A percentile compares a stretch with the other conserved stretches of the same genome.
Conservation (phyloP, 2,329 filamentous ascomycete species). For the Apiospora koreana region DNA sequence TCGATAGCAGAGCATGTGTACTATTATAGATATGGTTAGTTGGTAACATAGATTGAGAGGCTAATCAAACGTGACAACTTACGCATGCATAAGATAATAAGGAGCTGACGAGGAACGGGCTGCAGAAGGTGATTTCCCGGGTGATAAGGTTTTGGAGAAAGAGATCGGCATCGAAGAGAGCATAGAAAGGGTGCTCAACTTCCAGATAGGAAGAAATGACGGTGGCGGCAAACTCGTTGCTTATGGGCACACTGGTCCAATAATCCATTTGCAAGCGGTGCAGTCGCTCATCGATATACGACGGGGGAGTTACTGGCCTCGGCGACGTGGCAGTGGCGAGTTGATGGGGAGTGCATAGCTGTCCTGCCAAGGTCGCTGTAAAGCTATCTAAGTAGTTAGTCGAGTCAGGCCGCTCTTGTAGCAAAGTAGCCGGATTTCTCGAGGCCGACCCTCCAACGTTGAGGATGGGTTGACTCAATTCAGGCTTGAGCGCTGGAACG, state of each 20-base stretch:
- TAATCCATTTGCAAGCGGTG: constrained; percentile 13
- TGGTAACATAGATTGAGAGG: background rate
- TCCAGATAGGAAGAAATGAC: constrained; percentile 18
- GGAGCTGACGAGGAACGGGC: constrained; percentile 18
- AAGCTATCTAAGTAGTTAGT: background rate
- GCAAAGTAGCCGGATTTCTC: background rate
- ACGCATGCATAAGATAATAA: constrained; percentile 20
- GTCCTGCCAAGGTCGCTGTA: background rate
- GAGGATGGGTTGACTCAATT: background rate
- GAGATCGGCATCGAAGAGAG: constrained; percentile 21
- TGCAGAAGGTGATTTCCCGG: constrained; percentile 18
- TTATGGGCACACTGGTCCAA: constrained; percentile 16
- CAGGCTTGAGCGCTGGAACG: background rate
- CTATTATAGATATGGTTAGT: background rate
- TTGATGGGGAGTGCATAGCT: background rate
- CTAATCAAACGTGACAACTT: background rate
- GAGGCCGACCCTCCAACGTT: background rate
- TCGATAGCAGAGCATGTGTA: background rate
- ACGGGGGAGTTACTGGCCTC: background rate
- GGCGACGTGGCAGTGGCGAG: background rate
- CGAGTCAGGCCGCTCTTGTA: background rate
- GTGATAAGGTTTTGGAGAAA: constrained; percentile 20
- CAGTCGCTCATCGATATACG: constrained; percentile 15
- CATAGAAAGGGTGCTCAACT: constrained; percentile 17
- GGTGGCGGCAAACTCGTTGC: constrained; percentile 13